These are phyloP conservation scores for Nakazawaea laoshanensis DNA, from an alignment of 805 yeast genomes.

Conservation along the genomic window DNA sequence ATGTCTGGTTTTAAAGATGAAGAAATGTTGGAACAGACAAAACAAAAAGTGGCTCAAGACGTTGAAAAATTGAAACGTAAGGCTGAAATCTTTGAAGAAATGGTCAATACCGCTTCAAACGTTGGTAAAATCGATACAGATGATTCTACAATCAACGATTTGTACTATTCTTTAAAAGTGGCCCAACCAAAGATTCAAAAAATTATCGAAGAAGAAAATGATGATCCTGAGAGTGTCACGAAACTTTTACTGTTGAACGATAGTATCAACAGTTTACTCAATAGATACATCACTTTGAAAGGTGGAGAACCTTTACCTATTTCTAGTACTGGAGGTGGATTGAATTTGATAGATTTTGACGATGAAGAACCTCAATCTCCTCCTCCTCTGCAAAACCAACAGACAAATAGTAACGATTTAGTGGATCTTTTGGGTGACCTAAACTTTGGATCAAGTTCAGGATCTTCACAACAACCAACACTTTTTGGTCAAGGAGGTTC, in stretches of 20 bases:
- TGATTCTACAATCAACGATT: slow-evolving; percentile 72
- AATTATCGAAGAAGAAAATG: slow-evolving; percentile 74
- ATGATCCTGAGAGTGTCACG: slow-evolving; percentile 56
- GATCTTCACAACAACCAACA: slow-evolving; percentile 40
- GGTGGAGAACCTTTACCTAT: slow-evolving; percentile 35
- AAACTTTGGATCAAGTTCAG: slow-evolving; percentile 21
- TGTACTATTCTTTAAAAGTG: slow-evolving; percentile 68
- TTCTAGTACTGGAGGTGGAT: slow-evolving; percentile 19
- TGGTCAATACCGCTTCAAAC: slow-evolving; percentile 51
- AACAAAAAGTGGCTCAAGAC: slow-evolving; percentile 75
- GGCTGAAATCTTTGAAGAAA: slow-evolving; percentile 79
- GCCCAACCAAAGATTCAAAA: slow-evolving; percentile 83
- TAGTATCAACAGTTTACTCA: slow-evolving; percentile 57
- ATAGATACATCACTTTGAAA: slow-evolving; percentile 58
- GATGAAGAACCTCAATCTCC: slow-evolving; percentile 22
- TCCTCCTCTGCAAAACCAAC: slow-evolving; percentile 10
- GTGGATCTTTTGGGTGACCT: slow-evolving; percentile 71
- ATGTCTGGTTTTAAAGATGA: slow-evolving; percentile 97
- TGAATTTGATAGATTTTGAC: slow-evolving; percentile 65
- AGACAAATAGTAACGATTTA: slow-evolving; percentile 28
- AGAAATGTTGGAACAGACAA: slow-evolving; percentile 57
- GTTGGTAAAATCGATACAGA: slow-evolving; percentile 28
- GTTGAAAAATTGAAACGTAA: slow-evolving; percentile 77
- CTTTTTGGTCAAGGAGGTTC: slow-evolving; percentile 19
- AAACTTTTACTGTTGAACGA: slow-evolving; percentile 68